phyloP scores from a whole-genome alignment of 202 grass and related monocot species.

The Digitaria exilis region DNA sequence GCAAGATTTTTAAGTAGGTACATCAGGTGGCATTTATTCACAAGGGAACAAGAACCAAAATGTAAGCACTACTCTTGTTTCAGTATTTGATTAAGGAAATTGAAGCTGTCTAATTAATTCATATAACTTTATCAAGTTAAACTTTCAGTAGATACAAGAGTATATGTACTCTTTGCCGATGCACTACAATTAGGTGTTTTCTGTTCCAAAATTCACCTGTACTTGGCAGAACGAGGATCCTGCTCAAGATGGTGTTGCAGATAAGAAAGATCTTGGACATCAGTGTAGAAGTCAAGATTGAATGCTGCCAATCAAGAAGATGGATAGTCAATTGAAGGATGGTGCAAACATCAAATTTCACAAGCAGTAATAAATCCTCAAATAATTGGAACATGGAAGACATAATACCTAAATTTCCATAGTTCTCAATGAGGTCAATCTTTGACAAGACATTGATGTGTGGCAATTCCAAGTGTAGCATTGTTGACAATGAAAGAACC shows the following conservation, averaged over 20 bases:
- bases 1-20: neutral
- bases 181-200: neutral
- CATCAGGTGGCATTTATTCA: neutral
- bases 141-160: neutral
- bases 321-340: conserved; percentile 29
- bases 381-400: neutral
- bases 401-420: conserved; percentile 81
- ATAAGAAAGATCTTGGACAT: conserved; percentile 93
- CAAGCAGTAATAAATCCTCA: neutral
- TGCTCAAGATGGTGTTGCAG: conserved; percentile 86
- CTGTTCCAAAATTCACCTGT: conserved; percentile 55
- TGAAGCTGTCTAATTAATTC: neutral
- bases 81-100: conserved; percentile 12
- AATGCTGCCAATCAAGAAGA: conserved; percentile 66
- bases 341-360: neutral
- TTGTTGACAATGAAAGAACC: conserved; percentile 89
- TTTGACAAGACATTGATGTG: conserved; percentile 97
- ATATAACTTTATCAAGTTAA: neutral
- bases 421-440: conserved; percentile 94
- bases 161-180: neutral
- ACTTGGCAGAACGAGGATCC: conserved; percentile 90
- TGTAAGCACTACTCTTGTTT: neutral
- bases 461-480: conserved; percentile 88
- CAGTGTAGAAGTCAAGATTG: conserved; percentile 96
- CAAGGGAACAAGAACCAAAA: neutral